phyloP scores from a whole-genome alignment of 306 rosid species.

The Medicago truncatula region MtrunA17r5.0-ANR NC_053047.1:31754501-31755000 shows the following conservation, averaged over 20 bases:
- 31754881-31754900: too few species aligned
- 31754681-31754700: too few species aligned
- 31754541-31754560: slow-evolving; percentile 1
- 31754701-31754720: not conserved
- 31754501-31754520: slow-evolving; percentile 36
- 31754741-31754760: too few species aligned
- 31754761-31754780: too few species aligned
- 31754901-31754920: not conserved
- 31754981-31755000: too few species aligned
- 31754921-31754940: not conserved
- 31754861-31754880: slow-evolving; percentile 29
- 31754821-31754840: slow-evolving; percentile 1
- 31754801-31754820: slow-evolving; percentile 34
- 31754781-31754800: not conserved
- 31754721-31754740: not conserved
- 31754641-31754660: slow-evolving; percentile 10
- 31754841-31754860: slow-evolving; percentile 16
- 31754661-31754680: not conserved
- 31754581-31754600: slow-evolving; percentile 19
- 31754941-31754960: not conserved
- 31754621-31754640: slow-evolving; percentile 24
- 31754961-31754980: not conserved
- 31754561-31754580: slow-evolving; percentile 1
- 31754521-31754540: not conserved
- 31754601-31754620: slow-evolving; percentile 10